Evolutionary conservation across 345 rosid genomes (phyloP), one percentile per base, ranked within the genome.

Genomic region (Eucalyptus globulus): DNA sequence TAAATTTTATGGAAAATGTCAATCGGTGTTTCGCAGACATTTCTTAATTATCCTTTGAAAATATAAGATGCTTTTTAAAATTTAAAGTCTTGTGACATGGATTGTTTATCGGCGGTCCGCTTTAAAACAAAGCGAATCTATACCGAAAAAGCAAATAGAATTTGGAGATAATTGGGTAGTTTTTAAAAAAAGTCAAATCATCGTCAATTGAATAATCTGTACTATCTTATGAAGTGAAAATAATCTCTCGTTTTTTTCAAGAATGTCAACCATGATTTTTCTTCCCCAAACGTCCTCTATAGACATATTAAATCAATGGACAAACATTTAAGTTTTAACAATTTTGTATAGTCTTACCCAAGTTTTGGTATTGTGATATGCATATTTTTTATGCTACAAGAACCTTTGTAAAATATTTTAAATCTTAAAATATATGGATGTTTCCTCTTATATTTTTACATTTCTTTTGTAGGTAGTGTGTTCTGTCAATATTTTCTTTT

Each of bases 101-200:
- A n/a, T 29, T 29, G 19, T 65, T 65, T 8, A 24, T 29, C 17
- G 37, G 37, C 19, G 76, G 76, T 6, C 9, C 76, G 37, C 76
- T 29, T 65, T 14, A 7, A 29, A 65, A n/a, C 2, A 31, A 29
- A n/a, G 17, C 17, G 72, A 62, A 62, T 62, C 17, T 29, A 29
- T 62, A 62, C 3, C 16, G 21, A n/a, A 31, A 65, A 14, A 0
- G 76, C 1, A 14, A n/a, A n/a, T n/a, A 2, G 5, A 65, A n/a
- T 65, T 65, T 65, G 76, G 17, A n/a, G 76, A 65, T 65, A 65
- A 65, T 65, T 4, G 17, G 17, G 11, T 7, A 8, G 37, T n/a
- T 65, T n/a, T 14, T 14, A 0, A 15, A n/a, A n/a, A 56, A 56
- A 24, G 3, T 27, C 69, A 60, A 60, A 60, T 6, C 16, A 3